Evolutionary conservation across 1,284 basidiomycete species (phyloP).

Genomic region (Mycosarcoma mackinlayi): DNA sequence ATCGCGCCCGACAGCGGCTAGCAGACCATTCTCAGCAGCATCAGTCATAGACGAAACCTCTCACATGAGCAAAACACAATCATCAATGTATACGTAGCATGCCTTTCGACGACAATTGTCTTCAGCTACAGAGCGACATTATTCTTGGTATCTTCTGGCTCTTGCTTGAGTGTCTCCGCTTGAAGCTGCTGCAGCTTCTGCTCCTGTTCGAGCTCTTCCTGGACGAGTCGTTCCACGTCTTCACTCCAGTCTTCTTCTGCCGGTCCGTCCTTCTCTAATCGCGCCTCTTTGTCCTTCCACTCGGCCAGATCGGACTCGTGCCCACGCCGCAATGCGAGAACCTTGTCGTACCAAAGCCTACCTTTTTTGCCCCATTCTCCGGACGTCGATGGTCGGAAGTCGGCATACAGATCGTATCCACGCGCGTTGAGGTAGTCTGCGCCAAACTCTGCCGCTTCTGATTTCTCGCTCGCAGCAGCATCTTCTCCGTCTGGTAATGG

Average conservation of each 20-base stretch:
- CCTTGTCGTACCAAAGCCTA: conserved; percentile 54
- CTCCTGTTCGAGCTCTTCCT: conserved; percentile 35
- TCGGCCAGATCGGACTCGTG: conserved; percentile 24
- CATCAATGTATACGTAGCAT: too few species aligned
- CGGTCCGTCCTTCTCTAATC: conserved; percentile 22
- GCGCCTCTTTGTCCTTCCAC: conserved; percentile 35
- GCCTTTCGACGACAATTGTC: too few species aligned
- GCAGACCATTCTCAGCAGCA: conserved; percentile 14
- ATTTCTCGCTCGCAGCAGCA: background rate
- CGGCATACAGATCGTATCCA: conserved; percentile 61
- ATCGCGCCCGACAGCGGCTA: conserved; percentile 29
- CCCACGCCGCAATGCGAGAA: conserved; percentile 50
- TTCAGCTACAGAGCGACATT: conserved; percentile 1
- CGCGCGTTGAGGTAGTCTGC: conserved; percentile 49
- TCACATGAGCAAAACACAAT: background rate
- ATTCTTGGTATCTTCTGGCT: background rate
- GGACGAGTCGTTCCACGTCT: conserved; percentile 39
- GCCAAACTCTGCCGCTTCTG: conserved; percentile 11
- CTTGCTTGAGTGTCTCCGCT: background rate
- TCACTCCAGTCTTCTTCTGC: conserved; percentile 43
- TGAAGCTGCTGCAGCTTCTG: conserved; percentile 9
- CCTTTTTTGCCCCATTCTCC: conserved; percentile 67
- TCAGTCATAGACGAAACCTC: background rate
- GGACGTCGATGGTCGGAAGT: conserved; percentile 63
- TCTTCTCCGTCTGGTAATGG: background rate